Percentiles rank a stretch among this genome's conserved stretches.
phyloP scores from a whole-genome alignment of 1,284 basidiomycete genomes.

The Austroboletus novae-zelandiae region DNA sequence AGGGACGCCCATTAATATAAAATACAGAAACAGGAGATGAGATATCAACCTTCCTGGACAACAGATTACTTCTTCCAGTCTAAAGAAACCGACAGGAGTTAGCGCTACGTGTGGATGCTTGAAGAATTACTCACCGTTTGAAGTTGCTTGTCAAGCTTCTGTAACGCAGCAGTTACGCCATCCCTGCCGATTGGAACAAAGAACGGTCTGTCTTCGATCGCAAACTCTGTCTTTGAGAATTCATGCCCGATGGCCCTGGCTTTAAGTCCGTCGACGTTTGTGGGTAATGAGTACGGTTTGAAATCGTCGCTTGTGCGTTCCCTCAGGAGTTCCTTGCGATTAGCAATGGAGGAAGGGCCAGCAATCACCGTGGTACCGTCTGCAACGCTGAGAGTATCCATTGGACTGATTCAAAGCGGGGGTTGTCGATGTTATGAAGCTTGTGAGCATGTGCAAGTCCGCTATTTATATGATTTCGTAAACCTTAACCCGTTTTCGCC shows the following conservation, averaged over 20 bases:
- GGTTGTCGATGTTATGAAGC: neutral
- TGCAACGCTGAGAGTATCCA: slow-evolving; percentile 25
- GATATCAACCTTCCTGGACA: slow-evolving; percentile 46
- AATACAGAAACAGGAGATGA: neutral
- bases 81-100: slow-evolving; percentile 25
- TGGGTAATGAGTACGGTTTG: slow-evolving; percentile 7
- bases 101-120: neutral
- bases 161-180: slow-evolving; percentile 60
- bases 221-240: slow-evolving; percentile 30
- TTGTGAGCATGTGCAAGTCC: neutral
- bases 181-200: slow-evolving; percentile 64
- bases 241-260: slow-evolving; percentile 13
- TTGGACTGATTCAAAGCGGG: slow-evolving; percentile 4
- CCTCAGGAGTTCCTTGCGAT: slow-evolving; percentile 20
- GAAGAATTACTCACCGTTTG: slow-evolving; percentile 38
- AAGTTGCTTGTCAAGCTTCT: slow-evolving; percentile 63
- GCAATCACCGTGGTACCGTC: slow-evolving; percentile 38
- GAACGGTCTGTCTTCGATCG: slow-evolving; percentile 54
- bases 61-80: slow-evolving; percentile 50
- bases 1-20: slow-evolving; percentile 1
- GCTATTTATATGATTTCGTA: neutral
- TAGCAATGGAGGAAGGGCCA: slow-evolving; percentile 29
- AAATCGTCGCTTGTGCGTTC: slow-evolving; percentile 17
- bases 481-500: no score
- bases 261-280: neutral